Evolutionary conservation across 1,139 yeast species (phyloP).

Genomic region (Geotrichum phurueaensis): DNA sequence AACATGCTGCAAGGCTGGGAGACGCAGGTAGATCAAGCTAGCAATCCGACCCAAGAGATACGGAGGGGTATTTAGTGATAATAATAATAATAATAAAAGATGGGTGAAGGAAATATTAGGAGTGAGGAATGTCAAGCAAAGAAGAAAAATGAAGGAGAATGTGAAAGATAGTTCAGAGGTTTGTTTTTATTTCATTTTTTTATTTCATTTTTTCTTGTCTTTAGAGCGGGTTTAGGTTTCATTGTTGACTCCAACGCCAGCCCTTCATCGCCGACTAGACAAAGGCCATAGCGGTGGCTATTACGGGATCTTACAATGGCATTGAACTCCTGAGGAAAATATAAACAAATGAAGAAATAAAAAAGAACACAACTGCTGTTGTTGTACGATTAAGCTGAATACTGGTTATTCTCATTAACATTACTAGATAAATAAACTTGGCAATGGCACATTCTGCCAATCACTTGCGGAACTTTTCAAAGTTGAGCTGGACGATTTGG

Average conservation of each 20-base stretch:
- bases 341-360: no score
- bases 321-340: neutral
- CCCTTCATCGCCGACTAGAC: neutral
- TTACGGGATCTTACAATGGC: neutral
- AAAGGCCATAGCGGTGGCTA: neutral
- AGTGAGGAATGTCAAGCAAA: neutral
- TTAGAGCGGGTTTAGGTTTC: neutral
- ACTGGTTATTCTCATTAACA: neutral
- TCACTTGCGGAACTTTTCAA: constrained; percentile 1
- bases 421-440: neutral
- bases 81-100: neutral
- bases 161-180: neutral
- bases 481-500: constrained; percentile 38
- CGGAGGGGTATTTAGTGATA: neutral
- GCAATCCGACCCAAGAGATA: neutral
- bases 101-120: neutral
- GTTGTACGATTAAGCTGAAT: neutral
- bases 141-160: neutral
- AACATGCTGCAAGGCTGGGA: neutral
- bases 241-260: neutral
- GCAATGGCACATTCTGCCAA: neutral
- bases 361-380: neutral
- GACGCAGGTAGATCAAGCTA: neutral
- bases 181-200: neutral
- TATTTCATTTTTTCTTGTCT: neutral